Evolutionary conservation across 2,329 filamentous ascomycete species (phyloP).

Genomic region (Epichloe elymi): DNA sequence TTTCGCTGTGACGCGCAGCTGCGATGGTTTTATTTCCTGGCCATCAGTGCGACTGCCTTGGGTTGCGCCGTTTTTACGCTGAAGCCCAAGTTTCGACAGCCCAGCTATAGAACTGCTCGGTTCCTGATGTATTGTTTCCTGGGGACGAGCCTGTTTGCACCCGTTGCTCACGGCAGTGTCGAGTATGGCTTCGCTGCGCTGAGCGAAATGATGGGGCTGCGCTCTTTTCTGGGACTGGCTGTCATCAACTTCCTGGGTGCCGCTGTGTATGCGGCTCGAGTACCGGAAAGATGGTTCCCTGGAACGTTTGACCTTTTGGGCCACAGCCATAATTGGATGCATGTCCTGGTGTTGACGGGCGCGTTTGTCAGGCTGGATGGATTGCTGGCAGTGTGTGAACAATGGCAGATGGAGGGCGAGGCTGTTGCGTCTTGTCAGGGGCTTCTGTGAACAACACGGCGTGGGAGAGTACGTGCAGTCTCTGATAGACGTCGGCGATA

Average conservation of each 20-base stretch:
- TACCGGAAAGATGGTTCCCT: conserved; percentile 19
- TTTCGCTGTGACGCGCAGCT: conserved; percentile 12
- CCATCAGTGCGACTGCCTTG: conserved; percentile 12
- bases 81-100: conserved; percentile 13
- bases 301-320: conserved; percentile 13
- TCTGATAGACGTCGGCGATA: too few relatives aligned
- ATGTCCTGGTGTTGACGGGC: conserved; percentile 11
- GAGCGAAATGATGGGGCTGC: conserved; percentile 12
- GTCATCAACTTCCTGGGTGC: conserved; percentile 16
- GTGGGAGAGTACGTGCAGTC: not conserved
- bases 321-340: conserved; percentile 17
- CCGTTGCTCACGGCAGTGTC: conserved; percentile 12
- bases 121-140: conserved; percentile 14
- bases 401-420: conserved; percentile 5
- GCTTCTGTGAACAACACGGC: not conserved
- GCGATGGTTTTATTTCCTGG: conserved; percentile 9
- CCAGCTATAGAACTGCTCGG: conserved; percentile 12
- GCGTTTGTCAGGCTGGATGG: conserved; percentile 11
- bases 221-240: conserved; percentile 15
- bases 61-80: conserved; percentile 15
- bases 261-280: conserved; percentile 6
- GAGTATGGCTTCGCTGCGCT: conserved; percentile 9
- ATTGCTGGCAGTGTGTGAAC: conserved; percentile 4
- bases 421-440: not conserved
- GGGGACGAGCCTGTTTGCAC: conserved; percentile 13